Base-by-base conservation (phyloP, 192 early-diverging fungal genomes). In the Mortierella alpina region DNA sequence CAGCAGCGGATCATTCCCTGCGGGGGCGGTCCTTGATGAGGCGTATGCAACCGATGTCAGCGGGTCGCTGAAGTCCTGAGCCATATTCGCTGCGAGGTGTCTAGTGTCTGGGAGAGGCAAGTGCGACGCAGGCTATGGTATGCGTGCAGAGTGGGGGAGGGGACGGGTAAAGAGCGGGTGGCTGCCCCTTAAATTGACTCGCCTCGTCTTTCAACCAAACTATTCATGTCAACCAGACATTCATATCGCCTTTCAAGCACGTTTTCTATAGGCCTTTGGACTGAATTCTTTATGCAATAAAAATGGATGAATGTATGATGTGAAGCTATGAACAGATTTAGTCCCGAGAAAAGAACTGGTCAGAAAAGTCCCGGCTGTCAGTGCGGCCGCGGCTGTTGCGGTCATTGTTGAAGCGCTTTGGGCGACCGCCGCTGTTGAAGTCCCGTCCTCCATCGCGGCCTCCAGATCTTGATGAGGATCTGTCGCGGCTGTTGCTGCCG, bases 41-140 rank as follows among this genome's bases (percentile, higher is more conserved):
- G 77, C 63, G 45, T 80, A 80, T 23, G 70, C 70, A 46, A 54
- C 77, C 45, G 77, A 80, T 45, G 70, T 80, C 17, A 80, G 65
- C 13, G 77, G 77, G 60, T 80, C 77, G 44, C 70, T 80, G 39
- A 80, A 80, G 69, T 67, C 70, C 23, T 66, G 70, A 11, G 77
- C 63, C 77, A 80, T 80, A 63, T 70, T 15, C 45, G 10, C 57
- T 18, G n/a, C 22, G 53, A 56, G 22, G 18, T 44, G n/a, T 17
- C 13, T 11, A n/a, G 31, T 31, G 31, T 31, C 31, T 31, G 31
- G 31, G 31, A 31, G 31, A 31, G 3, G 31, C 31, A 31, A 31
- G 31, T 31, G 31, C 1, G 31, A 31, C 31, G 1, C 31, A 31
- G 31, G 31, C n/a, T n/a, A n/a, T n/a, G n/a, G n/a, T n/a, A n/a